Percentiles rank a stretch among this genome's conserved stretches.
Evolutionary conservation across 2,329 filamentous ascomycete species (phyloP).

Genomic region (Hypocreales sp.): DNA sequence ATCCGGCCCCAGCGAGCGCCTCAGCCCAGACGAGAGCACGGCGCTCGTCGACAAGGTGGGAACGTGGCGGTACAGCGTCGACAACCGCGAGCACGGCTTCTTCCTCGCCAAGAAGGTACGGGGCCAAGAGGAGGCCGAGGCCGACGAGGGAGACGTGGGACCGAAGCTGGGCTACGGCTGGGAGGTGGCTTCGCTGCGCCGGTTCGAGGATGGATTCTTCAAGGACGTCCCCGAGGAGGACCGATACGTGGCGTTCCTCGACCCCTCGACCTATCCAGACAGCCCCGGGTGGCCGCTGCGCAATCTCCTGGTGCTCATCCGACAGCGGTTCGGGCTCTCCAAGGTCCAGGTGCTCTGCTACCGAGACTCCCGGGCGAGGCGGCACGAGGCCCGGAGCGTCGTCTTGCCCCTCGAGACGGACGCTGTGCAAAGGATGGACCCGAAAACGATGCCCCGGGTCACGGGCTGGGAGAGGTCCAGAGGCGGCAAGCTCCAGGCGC

Average conservation of each 20-base stretch:
- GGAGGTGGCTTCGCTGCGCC: constrained; percentile 60
- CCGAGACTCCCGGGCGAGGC: constrained; percentile 61
- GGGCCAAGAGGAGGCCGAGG: constrained; percentile 22
- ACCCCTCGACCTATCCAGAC: constrained; percentile 78
- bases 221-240: constrained; percentile 54
- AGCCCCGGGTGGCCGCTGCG: constrained; percentile 87
- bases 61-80: constrained; percentile 73
- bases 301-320: constrained; percentile 73
- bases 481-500: constrained; percentile 60
- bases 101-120: constrained; percentile 76
- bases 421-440: constrained; percentile 23
- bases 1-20: constrained; percentile 31
- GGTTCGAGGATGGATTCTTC: constrained; percentile 83
- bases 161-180: constrained; percentile 51
- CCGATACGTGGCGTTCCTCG: constrained; percentile 72
- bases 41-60: constrained; percentile 69
- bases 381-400: constrained; percentile 70
- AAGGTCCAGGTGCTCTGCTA: constrained; percentile 81
- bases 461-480: constrained; percentile 90
- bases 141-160: constrained; percentile 30
- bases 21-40: constrained; percentile 57
- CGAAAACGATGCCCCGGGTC: constrained; percentile 60
- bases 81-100: constrained; percentile 80
- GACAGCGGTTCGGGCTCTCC: constrained; percentile 63
- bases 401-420: constrained; percentile 53